A percentile compares a stretch with the other conserved stretches of the same genome.
phyloP scores from a whole-genome alignment of 495 filamentous ascomycete genomes.

The Usnea hakonensis region DNA sequence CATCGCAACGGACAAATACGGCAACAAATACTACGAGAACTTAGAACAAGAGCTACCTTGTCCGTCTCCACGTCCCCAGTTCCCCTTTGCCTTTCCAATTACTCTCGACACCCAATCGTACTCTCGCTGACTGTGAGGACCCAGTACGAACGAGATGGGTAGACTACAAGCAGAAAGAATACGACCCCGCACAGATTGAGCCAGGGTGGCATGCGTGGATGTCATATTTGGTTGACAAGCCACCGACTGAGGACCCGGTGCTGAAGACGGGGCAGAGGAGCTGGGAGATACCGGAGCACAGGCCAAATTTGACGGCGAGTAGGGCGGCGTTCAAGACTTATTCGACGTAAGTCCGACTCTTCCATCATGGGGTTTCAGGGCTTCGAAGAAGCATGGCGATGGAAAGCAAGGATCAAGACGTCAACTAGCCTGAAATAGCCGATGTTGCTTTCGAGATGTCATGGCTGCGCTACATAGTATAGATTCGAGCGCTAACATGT shows the following conservation, averaged over 20 bases:
- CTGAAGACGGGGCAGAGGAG: constrained; percentile 53
- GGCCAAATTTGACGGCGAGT: constrained; percentile 63
- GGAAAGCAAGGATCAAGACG: neutral
- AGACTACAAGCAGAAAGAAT: constrained; percentile 85
- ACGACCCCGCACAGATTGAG: constrained; percentile 79
- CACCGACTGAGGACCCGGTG: constrained; percentile 68
- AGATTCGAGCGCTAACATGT: neutral
- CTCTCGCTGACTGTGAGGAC: constrained; percentile 22
- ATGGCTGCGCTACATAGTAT: neutral
- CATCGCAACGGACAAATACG: constrained; percentile 78
- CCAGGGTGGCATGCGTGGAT: constrained; percentile 99
- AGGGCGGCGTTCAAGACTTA: constrained; percentile 85
- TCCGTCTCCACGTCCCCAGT: constrained; percentile 37
- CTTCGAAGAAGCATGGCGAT: neutral
- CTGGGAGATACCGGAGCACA: constrained; percentile 72
- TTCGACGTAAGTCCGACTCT: constrained; percentile 56
- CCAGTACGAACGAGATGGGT: constrained; percentile 96
- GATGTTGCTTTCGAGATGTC: neutral
- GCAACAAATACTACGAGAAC: constrained; percentile 98
- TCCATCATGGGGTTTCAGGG: neutral
- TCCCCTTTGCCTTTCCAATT: neutral
- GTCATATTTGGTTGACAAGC: constrained; percentile 82
- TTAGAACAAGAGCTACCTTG: constrained; percentile 81
- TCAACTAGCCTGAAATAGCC: neutral
- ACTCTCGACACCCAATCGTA: neutral